These are phyloP conservation scores for Acanthamoeba quina DNA, from an alignment of 208 protist genomes.

Conservation along the genomic window DNA sequence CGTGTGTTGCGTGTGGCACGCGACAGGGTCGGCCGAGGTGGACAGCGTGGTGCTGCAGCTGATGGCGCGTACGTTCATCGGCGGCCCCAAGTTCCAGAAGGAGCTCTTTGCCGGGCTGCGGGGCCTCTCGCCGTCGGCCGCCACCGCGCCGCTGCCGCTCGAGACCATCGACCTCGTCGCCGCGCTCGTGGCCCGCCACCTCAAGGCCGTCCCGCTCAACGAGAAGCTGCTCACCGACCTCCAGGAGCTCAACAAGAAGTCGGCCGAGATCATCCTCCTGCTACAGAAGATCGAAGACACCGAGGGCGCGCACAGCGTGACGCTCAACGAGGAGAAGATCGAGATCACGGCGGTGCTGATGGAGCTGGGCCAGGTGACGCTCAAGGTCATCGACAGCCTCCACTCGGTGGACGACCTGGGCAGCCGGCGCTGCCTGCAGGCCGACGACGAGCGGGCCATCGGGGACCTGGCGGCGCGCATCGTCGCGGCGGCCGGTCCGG, in stretches of 20 bases:
- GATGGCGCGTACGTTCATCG: not conserved
- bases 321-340: slow-evolving; percentile 69
- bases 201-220: slow-evolving; percentile 34
- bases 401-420: slow-evolving; percentile 55
- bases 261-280: slow-evolving; percentile 51
- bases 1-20: not conserved
- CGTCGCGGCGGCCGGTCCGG: not conserved
- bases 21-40: not conserved
- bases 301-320: slow-evolving; percentile 51
- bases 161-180: not conserved
- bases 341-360: slow-evolving; percentile 26
- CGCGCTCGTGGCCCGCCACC: not conserved
- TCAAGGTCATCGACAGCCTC: slow-evolving; percentile 58
- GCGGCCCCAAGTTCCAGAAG: not conserved
- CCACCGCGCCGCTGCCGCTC: not conserved
- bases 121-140: not conserved
- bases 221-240: slow-evolving; percentile 40
- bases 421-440: slow-evolving; percentile 1
- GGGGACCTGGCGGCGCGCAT: not conserved
- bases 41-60: slow-evolving; percentile 7
- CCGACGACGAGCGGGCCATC: not conserved
- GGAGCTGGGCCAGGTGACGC: slow-evolving; percentile 33
- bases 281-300: slow-evolving; percentile 61
- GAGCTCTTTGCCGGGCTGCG: slow-evolving; percentile 10
- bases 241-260: slow-evolving; percentile 46